Evolutionary conservation across 1,284 basidiomycete genomes (phyloP).

Genomic region (Takashimella tepidaria): DNA sequence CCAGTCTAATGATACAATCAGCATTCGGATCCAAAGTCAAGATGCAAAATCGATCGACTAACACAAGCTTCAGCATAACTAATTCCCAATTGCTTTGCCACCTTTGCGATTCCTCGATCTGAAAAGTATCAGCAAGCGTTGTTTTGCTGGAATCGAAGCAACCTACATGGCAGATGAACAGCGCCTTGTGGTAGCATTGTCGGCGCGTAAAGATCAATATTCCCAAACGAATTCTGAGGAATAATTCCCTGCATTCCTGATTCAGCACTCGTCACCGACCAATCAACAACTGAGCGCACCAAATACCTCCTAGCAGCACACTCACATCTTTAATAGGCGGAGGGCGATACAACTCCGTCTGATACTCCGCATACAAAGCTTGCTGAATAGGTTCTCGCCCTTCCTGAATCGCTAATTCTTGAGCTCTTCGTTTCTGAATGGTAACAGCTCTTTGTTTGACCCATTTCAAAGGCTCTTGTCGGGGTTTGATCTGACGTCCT

Average conservation of each 20-base stretch:
- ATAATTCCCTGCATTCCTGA: conserved; percentile 74
- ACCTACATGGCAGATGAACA: conserved; percentile 80
- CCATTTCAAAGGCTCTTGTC: conserved; percentile 82
- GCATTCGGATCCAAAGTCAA: neutral
- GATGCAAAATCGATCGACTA: too few relatives aligned
- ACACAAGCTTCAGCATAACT: conserved; percentile 87
- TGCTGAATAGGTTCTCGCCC: conserved; percentile 66
- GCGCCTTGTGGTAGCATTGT: conserved; percentile 90
- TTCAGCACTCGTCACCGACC: too few relatives aligned
- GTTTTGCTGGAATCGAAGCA: neutral
- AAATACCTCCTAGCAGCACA: conserved; percentile 9
- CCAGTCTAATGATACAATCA: conserved; percentile 48
- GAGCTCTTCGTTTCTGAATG: conserved; percentile 70
- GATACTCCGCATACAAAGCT: conserved; percentile 76
- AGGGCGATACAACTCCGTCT: conserved; percentile 78
- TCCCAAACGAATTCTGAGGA: conserved; percentile 93
- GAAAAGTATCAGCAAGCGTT: conserved; percentile 4
- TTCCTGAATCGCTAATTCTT: conserved; percentile 64
- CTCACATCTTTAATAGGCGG: conserved; percentile 75
- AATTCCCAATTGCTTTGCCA: conserved; percentile 79
- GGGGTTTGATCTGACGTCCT: conserved; percentile 67
- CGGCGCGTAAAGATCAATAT: conserved; percentile 92
- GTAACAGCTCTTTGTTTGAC: conserved; percentile 83
- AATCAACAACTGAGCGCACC: conserved; percentile 4
- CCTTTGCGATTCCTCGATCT: conserved; percentile 85